phyloP scores from a whole-genome alignment of 352 stramenopile genomes.

The Pythium insidiosum region DNA sequence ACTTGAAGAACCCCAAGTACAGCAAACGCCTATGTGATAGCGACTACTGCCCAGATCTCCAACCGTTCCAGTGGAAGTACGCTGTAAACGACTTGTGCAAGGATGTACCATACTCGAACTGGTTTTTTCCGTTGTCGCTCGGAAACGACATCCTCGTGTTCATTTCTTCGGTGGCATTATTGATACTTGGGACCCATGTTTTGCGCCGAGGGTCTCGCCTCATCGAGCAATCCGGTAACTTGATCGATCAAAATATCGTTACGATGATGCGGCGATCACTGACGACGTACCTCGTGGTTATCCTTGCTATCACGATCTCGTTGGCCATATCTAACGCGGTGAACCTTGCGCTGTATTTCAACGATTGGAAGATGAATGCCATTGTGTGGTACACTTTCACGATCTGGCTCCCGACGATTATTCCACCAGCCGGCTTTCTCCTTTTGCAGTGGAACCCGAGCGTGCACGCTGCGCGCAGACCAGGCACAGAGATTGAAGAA shows the following conservation, averaged over 20 bases:
- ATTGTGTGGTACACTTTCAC: slow-evolving; percentile 79
- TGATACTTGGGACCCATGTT: slow-evolving; percentile 62
- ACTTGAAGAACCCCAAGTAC: slow-evolving; percentile 80
- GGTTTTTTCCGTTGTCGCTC: slow-evolving; percentile 49
- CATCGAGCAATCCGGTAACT: slow-evolving; percentile 64
- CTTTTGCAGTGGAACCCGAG: slow-evolving; percentile 81
- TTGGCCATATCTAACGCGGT: slow-evolving; percentile 52
- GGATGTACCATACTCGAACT: slow-evolving; percentile 50
- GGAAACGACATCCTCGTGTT: slow-evolving; percentile 55
- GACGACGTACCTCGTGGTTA: slow-evolving; percentile 67
- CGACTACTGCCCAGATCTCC: slow-evolving; percentile 74
- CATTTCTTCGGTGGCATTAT: slow-evolving; percentile 39
- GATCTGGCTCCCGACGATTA: slow-evolving; percentile 68
- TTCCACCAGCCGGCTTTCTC: slow-evolving; percentile 69
- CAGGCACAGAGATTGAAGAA: neutral
- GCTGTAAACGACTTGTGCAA: slow-evolving; percentile 54
- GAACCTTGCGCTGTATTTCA: slow-evolving; percentile 57
- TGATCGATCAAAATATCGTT: slow-evolving; percentile 68
- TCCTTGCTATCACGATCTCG: slow-evolving; percentile 60
- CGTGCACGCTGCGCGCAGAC: slow-evolving; percentile 61
- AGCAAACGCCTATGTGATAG: slow-evolving; percentile 49
- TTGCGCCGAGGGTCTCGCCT: slow-evolving; percentile 57
- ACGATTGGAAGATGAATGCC: slow-evolving; percentile 52
- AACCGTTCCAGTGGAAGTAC: slow-evolving; percentile 78
- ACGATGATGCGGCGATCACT: slow-evolving; percentile 75